Evolutionary conservation across 2,329 filamentous ascomycete species (phyloP).

Genomic region (Furcasterigmium sp.): DNA sequence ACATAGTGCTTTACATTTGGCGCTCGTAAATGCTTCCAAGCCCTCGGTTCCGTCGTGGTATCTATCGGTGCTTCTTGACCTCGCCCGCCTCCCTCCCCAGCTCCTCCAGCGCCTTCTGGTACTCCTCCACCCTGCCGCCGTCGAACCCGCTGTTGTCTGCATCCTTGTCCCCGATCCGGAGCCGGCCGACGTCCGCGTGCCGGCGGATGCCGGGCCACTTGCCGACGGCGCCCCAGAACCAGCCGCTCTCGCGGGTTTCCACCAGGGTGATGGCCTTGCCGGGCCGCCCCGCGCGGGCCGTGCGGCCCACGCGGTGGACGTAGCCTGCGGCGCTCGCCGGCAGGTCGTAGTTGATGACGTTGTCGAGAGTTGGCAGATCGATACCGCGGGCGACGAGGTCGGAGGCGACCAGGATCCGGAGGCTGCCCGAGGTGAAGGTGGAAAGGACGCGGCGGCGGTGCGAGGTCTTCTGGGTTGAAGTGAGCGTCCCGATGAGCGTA

Average conservation of each 20-base stretch:
- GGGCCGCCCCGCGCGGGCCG: slow-evolving; percentile 70
- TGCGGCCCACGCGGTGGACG: slow-evolving; percentile 87
- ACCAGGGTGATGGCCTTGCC: slow-evolving; percentile 86
- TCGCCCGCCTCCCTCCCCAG: slow-evolving; percentile 57
- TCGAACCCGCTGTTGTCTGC: slow-evolving; percentile 32
- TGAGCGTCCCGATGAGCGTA: slow-evolving; percentile 61
- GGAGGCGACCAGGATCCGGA: slow-evolving; percentile 79
- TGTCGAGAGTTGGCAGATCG: slow-evolving; percentile 71
- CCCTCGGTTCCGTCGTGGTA: too few relatives aligned
- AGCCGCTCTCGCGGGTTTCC: slow-evolving; percentile 74
- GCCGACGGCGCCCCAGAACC: slow-evolving; percentile 87
- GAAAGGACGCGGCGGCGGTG: slow-evolving; percentile 62
- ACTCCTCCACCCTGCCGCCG: slow-evolving; percentile 39
- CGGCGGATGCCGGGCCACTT: slow-evolving; percentile 45
- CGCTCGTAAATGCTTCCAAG: too few relatives aligned
- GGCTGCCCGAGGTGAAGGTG: slow-evolving; percentile 56
- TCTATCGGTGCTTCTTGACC: slow-evolving; percentile 12
- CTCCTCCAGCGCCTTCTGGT: slow-evolving; percentile 54
- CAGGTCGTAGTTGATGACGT: slow-evolving; percentile 93
- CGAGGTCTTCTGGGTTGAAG: slow-evolving; percentile 71
- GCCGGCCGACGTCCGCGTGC: slow-evolving; percentile 39
- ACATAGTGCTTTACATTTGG: too few relatives aligned
- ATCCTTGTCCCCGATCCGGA: slow-evolving; percentile 28
- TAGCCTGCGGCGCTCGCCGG: slow-evolving; percentile 77
- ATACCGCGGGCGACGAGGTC: slow-evolving; percentile 91